These are phyloP conservation scores for Cenchrus purpureus DNA, from an alignment of 176 grass and related monocot genomes.

Conservation along the genomic window DNA sequence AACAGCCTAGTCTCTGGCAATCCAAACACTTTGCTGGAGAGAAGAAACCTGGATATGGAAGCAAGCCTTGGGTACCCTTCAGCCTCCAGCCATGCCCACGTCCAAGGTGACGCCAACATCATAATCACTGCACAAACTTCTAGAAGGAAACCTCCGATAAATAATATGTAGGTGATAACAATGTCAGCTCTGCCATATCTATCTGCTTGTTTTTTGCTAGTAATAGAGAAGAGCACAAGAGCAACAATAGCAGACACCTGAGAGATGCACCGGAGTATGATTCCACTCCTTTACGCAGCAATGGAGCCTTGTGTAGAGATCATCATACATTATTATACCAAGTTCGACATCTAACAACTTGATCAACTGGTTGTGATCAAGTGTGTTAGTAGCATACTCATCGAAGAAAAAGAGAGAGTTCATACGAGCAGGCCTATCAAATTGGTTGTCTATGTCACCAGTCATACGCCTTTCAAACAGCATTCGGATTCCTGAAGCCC, in stretches of 20 bases:
- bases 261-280: constrained; percentile 13
- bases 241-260: not conserved
- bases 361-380: not conserved
- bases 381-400: not conserved
- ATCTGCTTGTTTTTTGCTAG: not conserved
- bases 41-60: not conserved
- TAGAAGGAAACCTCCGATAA: not conserved
- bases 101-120: not conserved
- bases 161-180: not conserved
- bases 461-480: not conserved
- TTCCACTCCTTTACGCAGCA: not conserved
- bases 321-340: not conserved
- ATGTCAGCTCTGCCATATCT: not conserved
- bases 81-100: not conserved
- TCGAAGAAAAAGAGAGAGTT: not conserved
- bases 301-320: constrained; percentile 6
- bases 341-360: not conserved
- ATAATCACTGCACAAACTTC: not conserved
- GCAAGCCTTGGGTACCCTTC: not conserved
- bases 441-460: not conserved
- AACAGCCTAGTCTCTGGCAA: not conserved
- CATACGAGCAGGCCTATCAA: not conserved
- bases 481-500: not conserved
- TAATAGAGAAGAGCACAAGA: not conserved
- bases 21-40: not conserved